Evolutionary conservation across 129 eudicot genomes (phyloP).

Genomic region (Daucus carota): DH1_v3.0 NC_030382.2:45040501-45041000

Average conservation of each 20-base stretch:
- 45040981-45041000: constrained; percentile 73
- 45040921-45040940: constrained; percentile 55
- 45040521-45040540: constrained; percentile 71
- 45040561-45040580: constrained; percentile 65
- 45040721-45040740: constrained; percentile 72
- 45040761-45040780: constrained; percentile 62
- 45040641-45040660: constrained; percentile 70
- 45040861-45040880: constrained; percentile 50
- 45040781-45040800: constrained; percentile 30
- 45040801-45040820: constrained; percentile 47
- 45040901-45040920: constrained; percentile 71
- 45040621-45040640: constrained; percentile 66
- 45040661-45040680: constrained; percentile 50
- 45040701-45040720: constrained; percentile 72
- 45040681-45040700: constrained; percentile 86
- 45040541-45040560: constrained; percentile 69
- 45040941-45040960: constrained; percentile 46
- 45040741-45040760: constrained; percentile 56
- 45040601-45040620: constrained; percentile 74
- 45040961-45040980: constrained; percentile 66
- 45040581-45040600: constrained; percentile 87
- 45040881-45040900: constrained; percentile 69
- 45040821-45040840: constrained; percentile 20
- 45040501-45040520: constrained; percentile 92
- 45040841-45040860: constrained; percentile 29